These are phyloP conservation scores for Arthrobotrys conoides DNA, from an alignment of 2,329 filamentous ascomycete genomes.

Conservation along the genomic window DNA sequence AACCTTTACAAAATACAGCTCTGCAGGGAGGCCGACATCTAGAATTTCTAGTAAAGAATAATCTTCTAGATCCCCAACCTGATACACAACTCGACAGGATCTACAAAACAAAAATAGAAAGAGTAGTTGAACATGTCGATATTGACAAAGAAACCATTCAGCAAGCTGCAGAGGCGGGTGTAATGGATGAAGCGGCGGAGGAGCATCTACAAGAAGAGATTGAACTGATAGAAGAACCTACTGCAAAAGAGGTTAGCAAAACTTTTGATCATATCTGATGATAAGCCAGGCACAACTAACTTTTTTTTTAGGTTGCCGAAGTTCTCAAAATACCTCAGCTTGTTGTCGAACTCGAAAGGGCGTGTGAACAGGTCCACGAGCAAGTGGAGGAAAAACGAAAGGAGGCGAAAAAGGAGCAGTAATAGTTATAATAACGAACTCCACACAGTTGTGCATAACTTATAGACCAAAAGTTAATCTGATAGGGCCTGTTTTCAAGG, in stretches of 20 bases:
- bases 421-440: constrained; percentile 6
- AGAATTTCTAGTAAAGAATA: constrained; percentile 82
- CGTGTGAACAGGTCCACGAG: constrained; percentile 78
- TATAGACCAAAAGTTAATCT: constrained; percentile 28
- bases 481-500: neutral
- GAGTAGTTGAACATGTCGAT: constrained; percentile 27
- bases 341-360: constrained; percentile 80
- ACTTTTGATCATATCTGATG: neutral
- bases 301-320: constrained; percentile 70
- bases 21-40: constrained; percentile 86
- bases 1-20: constrained; percentile 69
- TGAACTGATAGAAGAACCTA: constrained; percentile 65
- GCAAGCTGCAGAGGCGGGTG: constrained; percentile 66
- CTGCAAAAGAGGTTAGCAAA: constrained; percentile 62
- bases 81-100: constrained; percentile 80
- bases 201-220: constrained; percentile 65
- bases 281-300: constrained; percentile 1
- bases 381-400: constrained; percentile 64
- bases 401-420: constrained; percentile 26
- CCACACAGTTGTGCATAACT: neutral
- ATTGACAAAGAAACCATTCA: constrained; percentile 64
- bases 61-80: constrained; percentile 77
- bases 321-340: constrained; percentile 78
- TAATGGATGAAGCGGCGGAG: constrained; percentile 64
- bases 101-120: constrained; percentile 70